Conservation (phyloP, 2,329 filamentous ascomycete species). For the Neocatenulostroma microsporum region DNA sequence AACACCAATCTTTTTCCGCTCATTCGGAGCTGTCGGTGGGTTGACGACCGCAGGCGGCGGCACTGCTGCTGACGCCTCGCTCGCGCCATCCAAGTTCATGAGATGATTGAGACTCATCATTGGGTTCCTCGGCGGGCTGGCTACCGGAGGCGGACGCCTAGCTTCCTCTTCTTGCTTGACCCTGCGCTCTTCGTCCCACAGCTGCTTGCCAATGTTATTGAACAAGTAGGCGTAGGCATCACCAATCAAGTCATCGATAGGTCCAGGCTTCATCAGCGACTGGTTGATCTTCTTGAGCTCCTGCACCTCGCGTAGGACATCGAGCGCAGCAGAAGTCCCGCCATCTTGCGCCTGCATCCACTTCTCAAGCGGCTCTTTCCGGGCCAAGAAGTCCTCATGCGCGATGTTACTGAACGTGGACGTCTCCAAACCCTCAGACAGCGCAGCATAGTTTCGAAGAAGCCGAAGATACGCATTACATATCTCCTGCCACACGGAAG, state of each 20-base stretch:
- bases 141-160: conserved; percentile 10
- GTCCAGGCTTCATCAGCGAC: conserved; percentile 72
- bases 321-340: conserved; percentile 44
- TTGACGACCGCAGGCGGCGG: conserved; percentile 9
- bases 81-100: conserved; percentile 28
- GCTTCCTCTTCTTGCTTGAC: conserved; percentile 23
- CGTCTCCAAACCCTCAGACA: conserved; percentile 57
- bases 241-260: conserved; percentile 87
- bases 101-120: conserved; percentile 28
- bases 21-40: conserved; percentile 10
- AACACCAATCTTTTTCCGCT: conserved; percentile 45
- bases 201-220: conserved; percentile 53
- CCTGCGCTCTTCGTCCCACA: conserved; percentile 41
- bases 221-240: conserved; percentile 81
- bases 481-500: conserved; percentile 55
- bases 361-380: conserved; percentile 52
- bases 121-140: conserved; percentile 21
- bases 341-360: conserved; percentile 49
- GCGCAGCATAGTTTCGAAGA: conserved; percentile 49
- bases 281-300: conserved; percentile 75
- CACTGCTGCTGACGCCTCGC: conserved; percentile 10
- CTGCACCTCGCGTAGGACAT: conserved; percentile 57
- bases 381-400: conserved; percentile 56
- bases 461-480: conserved; percentile 51
- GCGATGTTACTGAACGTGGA: conserved; percentile 55